Evolutionary conservation across 345 rosid genomes (phyloP), one percentile per base, ranked within the genome.

Genomic region (Anacardium occidentale): DNA sequence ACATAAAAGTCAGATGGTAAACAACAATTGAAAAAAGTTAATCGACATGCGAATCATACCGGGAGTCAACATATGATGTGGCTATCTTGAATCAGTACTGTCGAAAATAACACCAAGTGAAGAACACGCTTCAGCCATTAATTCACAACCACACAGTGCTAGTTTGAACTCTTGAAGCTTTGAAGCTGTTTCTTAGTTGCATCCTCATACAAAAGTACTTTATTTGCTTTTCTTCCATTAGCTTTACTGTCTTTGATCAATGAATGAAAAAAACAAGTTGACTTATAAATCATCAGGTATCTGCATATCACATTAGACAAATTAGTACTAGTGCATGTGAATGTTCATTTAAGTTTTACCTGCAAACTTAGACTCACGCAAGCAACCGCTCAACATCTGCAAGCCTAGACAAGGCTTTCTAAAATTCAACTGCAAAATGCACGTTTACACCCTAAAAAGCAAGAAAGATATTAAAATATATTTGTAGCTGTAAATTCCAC

Each of bases 301-400:
- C 12, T 9, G 24, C 10, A 45, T 21, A 25, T 26, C 21, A 15
- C 29, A 44, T 14, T 60, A 11, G 22, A 26, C 14, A 26, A 66
- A 59, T 68, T 51, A 45, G 64, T 52, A 60, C 22, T 20, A 66
- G 42, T 34, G 69, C 68, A 73, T 56, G 73, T 13, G 21, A 29
- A 66, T 13, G n/a, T 65, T 32, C 62, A 60, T 67, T 56, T 69
- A 40, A 66, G 71, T 57, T 74, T 78, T 87, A 92, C 99, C 87
- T 87, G 88, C 89, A 77, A 61, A 96, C 80, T 77, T 87, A 95
- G 76, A 91, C 81, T n/a, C 87, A 91, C 4, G 91, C 90, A 77
- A 95, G 88, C 82, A 95, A 64, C 74, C 99, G 87, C 83, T 95
- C 99, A 91, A 95, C 88, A 81, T 95, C 99, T 26, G 98, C 97